These are phyloP conservation scores for Colletotrichum sp. DNA, from an alignment of 2,329 filamentous ascomycete genomes.

Conservation along the genomic window DNA sequence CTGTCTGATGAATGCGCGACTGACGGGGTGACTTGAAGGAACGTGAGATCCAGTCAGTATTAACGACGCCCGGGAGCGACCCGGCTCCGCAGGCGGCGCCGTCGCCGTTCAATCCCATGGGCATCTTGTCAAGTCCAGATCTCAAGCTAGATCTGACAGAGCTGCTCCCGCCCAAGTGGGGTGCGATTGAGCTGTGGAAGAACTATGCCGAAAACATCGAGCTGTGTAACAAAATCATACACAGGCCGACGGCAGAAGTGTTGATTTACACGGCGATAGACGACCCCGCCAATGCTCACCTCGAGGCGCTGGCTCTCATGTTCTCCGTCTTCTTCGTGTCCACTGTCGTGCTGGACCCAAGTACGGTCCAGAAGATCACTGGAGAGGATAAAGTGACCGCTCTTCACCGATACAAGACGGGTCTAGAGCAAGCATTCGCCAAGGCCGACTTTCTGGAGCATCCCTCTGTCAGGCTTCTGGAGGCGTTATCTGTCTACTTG, in stretches of 20 bases:
- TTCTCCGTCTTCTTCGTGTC: slow-evolving; percentile 57
- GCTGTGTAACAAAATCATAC: slow-evolving; percentile 30
- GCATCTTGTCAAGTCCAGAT: slow-evolving; percentile 32
- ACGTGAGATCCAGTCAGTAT: slow-evolving; percentile 23
- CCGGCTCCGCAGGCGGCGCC: neutral
- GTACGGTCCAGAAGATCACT: slow-evolving; percentile 36
- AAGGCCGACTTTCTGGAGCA: slow-evolving; percentile 43
- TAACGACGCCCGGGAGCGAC: slow-evolving; percentile 18
- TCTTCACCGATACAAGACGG: slow-evolving; percentile 34
- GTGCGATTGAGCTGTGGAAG: slow-evolving; percentile 35
- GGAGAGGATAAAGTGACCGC: slow-evolving; percentile 26
- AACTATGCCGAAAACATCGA: slow-evolving; percentile 33
- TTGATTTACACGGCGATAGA: slow-evolving; percentile 34
- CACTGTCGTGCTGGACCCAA: slow-evolving; percentile 41
- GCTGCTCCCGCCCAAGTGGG: slow-evolving; percentile 27
- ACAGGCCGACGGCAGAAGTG: slow-evolving; percentile 35
- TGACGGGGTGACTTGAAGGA: slow-evolving; percentile 15
- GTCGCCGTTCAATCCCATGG: slow-evolving; percentile 36
- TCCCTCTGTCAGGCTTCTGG: slow-evolving; percentile 38
- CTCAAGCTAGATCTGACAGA: slow-evolving; percentile 17
- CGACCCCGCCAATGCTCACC: slow-evolving; percentile 28
- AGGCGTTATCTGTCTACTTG: slow-evolving; percentile 42
- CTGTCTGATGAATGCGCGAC: neutral
- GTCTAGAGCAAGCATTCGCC: slow-evolving; percentile 43
- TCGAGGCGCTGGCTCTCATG: slow-evolving; percentile 40